These are phyloP conservation scores for Murraya paniculata DNA, from an alignment of 345 rosid genomes.

Conservation along the genomic window DNA sequence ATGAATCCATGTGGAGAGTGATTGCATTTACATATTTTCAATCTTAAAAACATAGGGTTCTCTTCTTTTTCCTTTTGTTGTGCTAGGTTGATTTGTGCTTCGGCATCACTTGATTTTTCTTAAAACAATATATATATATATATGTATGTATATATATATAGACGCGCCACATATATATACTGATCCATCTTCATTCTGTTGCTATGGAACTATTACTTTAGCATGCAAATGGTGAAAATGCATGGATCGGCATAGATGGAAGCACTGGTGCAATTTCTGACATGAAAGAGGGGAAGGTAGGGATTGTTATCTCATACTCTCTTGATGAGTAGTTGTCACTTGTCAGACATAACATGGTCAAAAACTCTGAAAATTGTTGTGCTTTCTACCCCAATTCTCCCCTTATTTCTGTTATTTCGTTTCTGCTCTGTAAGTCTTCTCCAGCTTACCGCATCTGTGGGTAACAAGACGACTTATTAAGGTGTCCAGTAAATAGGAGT, in stretches of 20 bases:
- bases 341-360: neutral
- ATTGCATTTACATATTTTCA: neutral
- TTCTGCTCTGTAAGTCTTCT: neutral
- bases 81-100: neutral
- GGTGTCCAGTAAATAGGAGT: neutral
- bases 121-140: too few species aligned
- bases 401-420: neutral
- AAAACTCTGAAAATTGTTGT: neutral
- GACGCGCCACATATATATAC: neutral
- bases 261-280: conserved; percentile 85
- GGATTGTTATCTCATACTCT: neutral
- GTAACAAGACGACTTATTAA: neutral
- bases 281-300: conserved; percentile 87
- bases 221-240: conserved; percentile 98
- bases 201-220: conserved; percentile 20
- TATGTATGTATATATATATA: too few species aligned
- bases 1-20: neutral
- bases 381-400: neutral
- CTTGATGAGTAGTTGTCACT: neutral
- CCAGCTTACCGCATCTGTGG: neutral
- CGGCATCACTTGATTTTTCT: neutral
- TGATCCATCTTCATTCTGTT: neutral
- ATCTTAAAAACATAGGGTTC: neutral
- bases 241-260: conserved; percentile 95
- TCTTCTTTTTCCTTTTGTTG: neutral